Conservation (phyloP, 805 yeast genomes). For the Ogataea pilisensis region DNA sequence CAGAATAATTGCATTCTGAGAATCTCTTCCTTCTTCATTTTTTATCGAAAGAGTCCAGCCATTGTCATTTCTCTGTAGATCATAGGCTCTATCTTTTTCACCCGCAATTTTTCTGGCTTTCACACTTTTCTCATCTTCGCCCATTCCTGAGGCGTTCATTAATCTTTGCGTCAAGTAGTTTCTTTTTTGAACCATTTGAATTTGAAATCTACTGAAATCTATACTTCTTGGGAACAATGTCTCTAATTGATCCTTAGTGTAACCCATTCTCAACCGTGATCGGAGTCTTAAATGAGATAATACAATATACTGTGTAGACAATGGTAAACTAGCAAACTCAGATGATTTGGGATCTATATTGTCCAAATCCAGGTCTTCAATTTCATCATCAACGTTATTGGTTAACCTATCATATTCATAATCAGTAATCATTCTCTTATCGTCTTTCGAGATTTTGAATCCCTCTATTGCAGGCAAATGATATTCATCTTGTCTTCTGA, state of each 20-base stretch:
- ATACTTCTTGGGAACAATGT: conserved; percentile 75
- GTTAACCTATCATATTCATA: conserved; percentile 65
- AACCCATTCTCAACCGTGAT: conserved; percentile 93
- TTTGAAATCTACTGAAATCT: conserved; percentile 91
- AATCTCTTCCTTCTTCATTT: conserved; percentile 37
- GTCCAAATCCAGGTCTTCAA: conserved; percentile 67
- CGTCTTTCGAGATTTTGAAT: conserved; percentile 50
- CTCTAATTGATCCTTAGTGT: conserved; percentile 82
- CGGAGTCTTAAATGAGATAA: conserved; percentile 76
- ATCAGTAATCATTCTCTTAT: conserved; percentile 69
- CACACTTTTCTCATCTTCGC: conserved; percentile 37
- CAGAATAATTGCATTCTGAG: conserved; percentile 45
- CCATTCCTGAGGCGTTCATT: conserved; percentile 81
- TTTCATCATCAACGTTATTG: conserved; percentile 50
- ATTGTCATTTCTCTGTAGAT: conserved; percentile 67
- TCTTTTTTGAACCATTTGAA: conserved; percentile 86
- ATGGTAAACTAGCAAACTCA: conserved; percentile 73
- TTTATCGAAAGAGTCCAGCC: conserved; percentile 79
- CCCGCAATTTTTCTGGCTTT: conserved; percentile 69
- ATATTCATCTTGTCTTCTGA: conserved; percentile 71
- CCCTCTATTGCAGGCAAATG: conserved; percentile 67
- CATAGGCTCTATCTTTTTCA: conserved; percentile 72
- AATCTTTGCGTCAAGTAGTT: conserved; percentile 85
- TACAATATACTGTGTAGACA: conserved; percentile 83
- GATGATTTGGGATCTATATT: conserved; percentile 78